Evolutionary conservation across 441 rosid genomes (phyloP).

Genomic region (Geranium incanum): DNA sequence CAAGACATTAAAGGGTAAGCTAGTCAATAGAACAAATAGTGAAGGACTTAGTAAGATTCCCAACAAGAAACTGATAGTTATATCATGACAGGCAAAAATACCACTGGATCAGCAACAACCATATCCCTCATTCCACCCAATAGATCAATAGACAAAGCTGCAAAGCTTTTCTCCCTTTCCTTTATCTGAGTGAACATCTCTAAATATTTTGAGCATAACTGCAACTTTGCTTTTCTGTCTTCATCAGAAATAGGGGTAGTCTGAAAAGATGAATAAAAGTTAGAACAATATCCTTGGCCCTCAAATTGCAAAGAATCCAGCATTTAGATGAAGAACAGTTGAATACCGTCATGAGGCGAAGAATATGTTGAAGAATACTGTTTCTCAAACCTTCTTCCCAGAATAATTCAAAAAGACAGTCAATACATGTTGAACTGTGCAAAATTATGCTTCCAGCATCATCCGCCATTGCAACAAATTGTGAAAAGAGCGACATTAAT

Average conservation of each 20-base stretch:
- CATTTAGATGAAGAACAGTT: slow-evolving; percentile 13
- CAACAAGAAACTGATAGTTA: slow-evolving; percentile 6
- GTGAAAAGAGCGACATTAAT: slow-evolving; percentile 54
- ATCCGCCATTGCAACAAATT: slow-evolving; percentile 53
- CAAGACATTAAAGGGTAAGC: slow-evolving; percentile 15
- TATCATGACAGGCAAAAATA: slow-evolving; percentile 27
- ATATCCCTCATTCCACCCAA: slow-evolving; percentile 86
- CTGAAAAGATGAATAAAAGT: slow-evolving; percentile 34
- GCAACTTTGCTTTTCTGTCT: slow-evolving; percentile 65
- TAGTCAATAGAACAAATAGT: not conserved
- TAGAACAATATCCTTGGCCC: slow-evolving; percentile 19
- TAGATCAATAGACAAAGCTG: slow-evolving; percentile 59
- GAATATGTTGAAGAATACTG: slow-evolving; percentile 53
- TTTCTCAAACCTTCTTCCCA: slow-evolving; percentile 81
- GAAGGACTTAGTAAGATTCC: not conserved
- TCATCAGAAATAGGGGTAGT: slow-evolving; percentile 48
- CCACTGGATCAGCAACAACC: slow-evolving; percentile 57
- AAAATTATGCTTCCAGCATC: slow-evolving; percentile 60
- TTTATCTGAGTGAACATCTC: slow-evolving; percentile 89
- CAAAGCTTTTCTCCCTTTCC: slow-evolving; percentile 70
- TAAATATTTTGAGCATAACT: slow-evolving; percentile 80
- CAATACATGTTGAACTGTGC: slow-evolving; percentile 53
- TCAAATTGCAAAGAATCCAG: slow-evolving; percentile 15
- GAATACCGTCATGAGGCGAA: slow-evolving; percentile 87
- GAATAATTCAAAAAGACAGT: slow-evolving; percentile 84